Evolutionary conservation across 257 asterid genomes (phyloP).

Genomic region (Capsicum chinense): DNA sequence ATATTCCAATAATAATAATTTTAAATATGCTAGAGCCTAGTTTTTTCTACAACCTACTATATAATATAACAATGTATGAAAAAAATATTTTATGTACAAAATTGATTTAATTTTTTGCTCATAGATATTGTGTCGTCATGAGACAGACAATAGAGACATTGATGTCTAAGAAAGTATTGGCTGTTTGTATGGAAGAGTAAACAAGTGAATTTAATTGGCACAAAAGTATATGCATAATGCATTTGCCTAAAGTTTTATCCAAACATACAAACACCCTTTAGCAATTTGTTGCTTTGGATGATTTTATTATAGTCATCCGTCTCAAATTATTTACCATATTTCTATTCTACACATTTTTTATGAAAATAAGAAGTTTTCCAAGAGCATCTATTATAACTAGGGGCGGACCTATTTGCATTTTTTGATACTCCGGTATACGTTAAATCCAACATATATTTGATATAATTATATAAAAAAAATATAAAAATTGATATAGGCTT

Average conservation of each 20-base stretch:
- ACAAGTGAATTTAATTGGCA: not conserved
- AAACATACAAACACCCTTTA: not conserved
- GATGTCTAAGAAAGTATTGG: slow-evolving; percentile 20
- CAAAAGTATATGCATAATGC: not conserved
- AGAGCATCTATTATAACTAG: no score
- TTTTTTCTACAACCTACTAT: no score
- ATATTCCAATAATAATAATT: not conserved
- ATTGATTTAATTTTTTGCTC: slow-evolving; percentile 11
- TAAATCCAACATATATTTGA: no score
- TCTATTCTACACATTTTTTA: no score
- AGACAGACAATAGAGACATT: slow-evolving; percentile 24
- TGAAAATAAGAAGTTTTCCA: no score
- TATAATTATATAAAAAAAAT: no score
- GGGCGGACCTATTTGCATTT: no score
- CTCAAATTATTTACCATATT: no score
- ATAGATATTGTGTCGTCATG: slow-evolving; percentile 10
- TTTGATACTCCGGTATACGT: no score
- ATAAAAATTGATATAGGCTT: no score
- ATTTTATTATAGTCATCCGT: no score
- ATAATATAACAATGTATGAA: no score
- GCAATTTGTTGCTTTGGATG: not conserved
- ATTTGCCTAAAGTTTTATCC: not conserved
- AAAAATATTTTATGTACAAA: not conserved
- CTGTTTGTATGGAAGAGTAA: not conserved
- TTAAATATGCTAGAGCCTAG: not conserved